Base-by-base conservation (phyloP, 306 rosid species). In the Sicyos baderoa region DNA sequence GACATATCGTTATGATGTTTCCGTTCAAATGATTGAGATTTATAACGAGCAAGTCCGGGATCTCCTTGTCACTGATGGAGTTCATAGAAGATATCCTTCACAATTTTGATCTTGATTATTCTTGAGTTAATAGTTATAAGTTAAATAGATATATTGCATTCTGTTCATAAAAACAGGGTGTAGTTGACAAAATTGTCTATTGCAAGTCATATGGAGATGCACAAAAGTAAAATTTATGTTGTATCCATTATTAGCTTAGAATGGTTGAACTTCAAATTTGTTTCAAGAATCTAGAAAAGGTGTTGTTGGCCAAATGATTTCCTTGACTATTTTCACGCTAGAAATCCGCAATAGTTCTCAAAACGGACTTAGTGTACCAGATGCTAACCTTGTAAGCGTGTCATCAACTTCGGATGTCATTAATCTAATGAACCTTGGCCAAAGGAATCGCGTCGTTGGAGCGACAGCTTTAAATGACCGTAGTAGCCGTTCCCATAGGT, bases 401-500 rank as follows among this genome's bases (percentile, higher is more conserved):
- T 86, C 88, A 45, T 89, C 98, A 74, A 89, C 95, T 40, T 76
- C 64, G 68, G 96, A 87, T 79, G 95, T 92, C 75, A 92, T 92
- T 76, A 96, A 83, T 74, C 84, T 92, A 54, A 92, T 92, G 98
- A 89, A 86, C 78, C 87, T 89, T 11, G 98, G 98, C 64, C 96
- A 92, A 10, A 89, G 79, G 80, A 92, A 92, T 59, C 96, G 98
- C 47, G 95, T 76, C 45, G 95, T 92, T 0, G 98, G 98, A 45
- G 98, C 98, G 49, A 92, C 98, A 45, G 98, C 98, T 54, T 83
- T 92, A 69, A 92, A 92, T 61, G 98, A 92, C 58, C 95, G 96
- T 16, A 92, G 98, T 56, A 92, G 98, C 78, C 93, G 98, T 62
- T 92, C 98, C 74, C 98, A 92, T 79, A 92, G 96, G 98, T 90